These are phyloP conservation scores for Limtongia smithiae DNA, from an alignment of 805 yeast genomes.

Conservation along the genomic window DNA sequence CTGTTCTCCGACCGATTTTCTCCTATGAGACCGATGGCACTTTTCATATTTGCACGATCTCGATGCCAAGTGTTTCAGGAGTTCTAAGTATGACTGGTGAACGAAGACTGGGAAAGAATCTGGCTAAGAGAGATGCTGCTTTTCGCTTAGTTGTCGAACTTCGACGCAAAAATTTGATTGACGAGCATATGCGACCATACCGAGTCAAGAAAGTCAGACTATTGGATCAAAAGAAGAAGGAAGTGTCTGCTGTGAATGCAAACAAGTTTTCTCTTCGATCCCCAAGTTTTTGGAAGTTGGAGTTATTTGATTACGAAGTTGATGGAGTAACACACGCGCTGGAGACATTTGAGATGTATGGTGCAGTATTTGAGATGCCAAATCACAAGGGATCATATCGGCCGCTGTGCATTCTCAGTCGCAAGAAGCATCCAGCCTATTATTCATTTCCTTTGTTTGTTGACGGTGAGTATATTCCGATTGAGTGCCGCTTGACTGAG, in stretches of 20 bases:
- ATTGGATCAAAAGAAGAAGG: background rate
- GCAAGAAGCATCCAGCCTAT: conserved; percentile 4
- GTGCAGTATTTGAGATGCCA: conserved; percentile 1
- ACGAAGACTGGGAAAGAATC: background rate
- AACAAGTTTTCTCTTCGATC: background rate
- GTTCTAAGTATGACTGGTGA: background rate
- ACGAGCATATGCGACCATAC: conserved; percentile 1
- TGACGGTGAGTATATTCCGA: conserved; percentile 6
- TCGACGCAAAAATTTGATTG: background rate
- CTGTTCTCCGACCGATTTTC: conserved; percentile 3
- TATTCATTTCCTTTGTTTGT: background rate
- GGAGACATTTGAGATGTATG: background rate
- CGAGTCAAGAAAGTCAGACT: background rate
- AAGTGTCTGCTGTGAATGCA: background rate
- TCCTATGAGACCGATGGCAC: background rate
- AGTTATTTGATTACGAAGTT: background rate
- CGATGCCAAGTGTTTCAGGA: conserved; percentile 4
- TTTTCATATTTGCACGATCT: conserved; percentile 1
- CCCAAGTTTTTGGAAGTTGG: conserved; percentile 7
- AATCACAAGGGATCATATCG: background rate
- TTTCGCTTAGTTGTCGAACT: conserved; percentile 4
- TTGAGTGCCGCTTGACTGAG: background rate
- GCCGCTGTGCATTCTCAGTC: conserved; percentile 1
- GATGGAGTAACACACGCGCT: background rate
- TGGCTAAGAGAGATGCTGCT: conserved; percentile 15